phyloP scores from a whole-genome alignment of 2,329 filamentous ascomycete species.

The Onygenales sp. region DNA sequence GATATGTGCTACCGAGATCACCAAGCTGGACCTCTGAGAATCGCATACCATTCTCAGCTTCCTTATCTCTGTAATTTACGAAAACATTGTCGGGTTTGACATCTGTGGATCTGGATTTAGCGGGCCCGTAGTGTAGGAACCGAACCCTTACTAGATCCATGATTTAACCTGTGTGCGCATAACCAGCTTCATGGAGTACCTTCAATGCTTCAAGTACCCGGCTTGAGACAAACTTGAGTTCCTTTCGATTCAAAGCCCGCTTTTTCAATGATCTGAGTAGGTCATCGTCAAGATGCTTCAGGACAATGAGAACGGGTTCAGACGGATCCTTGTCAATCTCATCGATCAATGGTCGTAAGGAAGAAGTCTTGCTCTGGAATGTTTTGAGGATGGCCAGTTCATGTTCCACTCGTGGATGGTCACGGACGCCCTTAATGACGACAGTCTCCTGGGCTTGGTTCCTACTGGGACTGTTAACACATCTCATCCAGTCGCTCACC shows the following conservation, averaged over 20 bases:
- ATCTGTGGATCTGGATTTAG: no score
- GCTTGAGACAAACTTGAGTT: slow-evolving; percentile 8
- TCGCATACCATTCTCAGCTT: no score
- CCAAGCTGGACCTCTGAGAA: no score
- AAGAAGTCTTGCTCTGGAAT: slow-evolving; percentile 16
- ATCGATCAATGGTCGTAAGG: slow-evolving; percentile 19
- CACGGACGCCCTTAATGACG: slow-evolving; percentile 18
- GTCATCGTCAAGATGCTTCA: slow-evolving; percentile 18
- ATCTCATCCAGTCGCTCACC: background rate
- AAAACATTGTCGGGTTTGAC: no score
- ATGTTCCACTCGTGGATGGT: slow-evolving; percentile 16
- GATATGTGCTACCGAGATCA: no score
- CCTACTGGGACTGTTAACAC: background rate
- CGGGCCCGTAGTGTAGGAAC: no score
- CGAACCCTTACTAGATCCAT: no score
- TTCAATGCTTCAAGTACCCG: slow-evolving; percentile 7
- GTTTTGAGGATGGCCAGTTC: slow-evolving; percentile 19
- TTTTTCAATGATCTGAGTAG: slow-evolving; percentile 12
- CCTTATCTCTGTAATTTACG: no score
- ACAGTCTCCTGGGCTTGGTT: slow-evolving; percentile 11
- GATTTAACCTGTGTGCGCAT: slow-evolving; percentile 6
- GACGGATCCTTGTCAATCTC: slow-evolving; percentile 16
- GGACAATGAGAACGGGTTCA: slow-evolving; percentile 14
- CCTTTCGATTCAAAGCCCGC: slow-evolving; percentile 13
- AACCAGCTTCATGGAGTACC: slow-evolving; percentile 4